A percentile compares a stretch with the other conserved stretches of the same genome.
Conservation (phyloP, 2,329 filamentous ascomycete species). For the Dothideomycetes sp. region DNA sequence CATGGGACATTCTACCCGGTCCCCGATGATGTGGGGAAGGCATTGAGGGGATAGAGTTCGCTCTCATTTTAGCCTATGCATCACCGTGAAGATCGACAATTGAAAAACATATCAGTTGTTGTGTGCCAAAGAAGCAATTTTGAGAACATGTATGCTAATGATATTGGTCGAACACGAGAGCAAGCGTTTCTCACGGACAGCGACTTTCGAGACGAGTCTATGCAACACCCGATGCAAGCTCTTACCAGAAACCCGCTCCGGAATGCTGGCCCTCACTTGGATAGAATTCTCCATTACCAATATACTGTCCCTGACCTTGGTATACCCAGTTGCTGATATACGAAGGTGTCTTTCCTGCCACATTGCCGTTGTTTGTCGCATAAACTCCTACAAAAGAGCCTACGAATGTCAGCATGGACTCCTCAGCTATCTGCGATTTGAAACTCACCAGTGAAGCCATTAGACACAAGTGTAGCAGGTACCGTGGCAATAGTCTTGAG, state of each 20-base stretch:
- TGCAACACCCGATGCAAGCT: too few species aligned
- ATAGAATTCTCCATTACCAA: slow-evolving; percentile 9
- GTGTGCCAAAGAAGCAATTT: too few species aligned
- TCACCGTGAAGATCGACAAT: too few species aligned
- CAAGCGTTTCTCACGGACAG: too few species aligned
- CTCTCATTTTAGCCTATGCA: slow-evolving; percentile 12
- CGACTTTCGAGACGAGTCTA: too few species aligned
- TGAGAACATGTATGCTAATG: too few species aligned
- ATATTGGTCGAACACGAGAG: too few species aligned
- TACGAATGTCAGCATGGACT: not conserved
- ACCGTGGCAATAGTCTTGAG: slow-evolving; percentile 4
- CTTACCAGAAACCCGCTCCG: not conserved
- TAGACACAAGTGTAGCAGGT: slow-evolving; percentile 8
- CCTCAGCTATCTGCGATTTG: too few species aligned
- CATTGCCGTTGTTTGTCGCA: slow-evolving; percentile 13
- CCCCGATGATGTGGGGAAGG: not conserved
- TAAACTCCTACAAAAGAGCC: slow-evolving; percentile 12
- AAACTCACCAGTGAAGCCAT: slow-evolving; percentile 13
- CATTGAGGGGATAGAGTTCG: too few species aligned
- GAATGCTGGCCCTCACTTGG: slow-evolving; percentile 7
- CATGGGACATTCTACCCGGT: not conserved
- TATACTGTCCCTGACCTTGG: slow-evolving; percentile 14
- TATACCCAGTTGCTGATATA: slow-evolving; percentile 12
- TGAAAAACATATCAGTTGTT: too few species aligned
- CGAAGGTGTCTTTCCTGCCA: slow-evolving; percentile 2